These are phyloP conservation scores for Populus hybrid DNA, from an alignment of 441 rosid species.

Conservation along the genomic window DNA sequence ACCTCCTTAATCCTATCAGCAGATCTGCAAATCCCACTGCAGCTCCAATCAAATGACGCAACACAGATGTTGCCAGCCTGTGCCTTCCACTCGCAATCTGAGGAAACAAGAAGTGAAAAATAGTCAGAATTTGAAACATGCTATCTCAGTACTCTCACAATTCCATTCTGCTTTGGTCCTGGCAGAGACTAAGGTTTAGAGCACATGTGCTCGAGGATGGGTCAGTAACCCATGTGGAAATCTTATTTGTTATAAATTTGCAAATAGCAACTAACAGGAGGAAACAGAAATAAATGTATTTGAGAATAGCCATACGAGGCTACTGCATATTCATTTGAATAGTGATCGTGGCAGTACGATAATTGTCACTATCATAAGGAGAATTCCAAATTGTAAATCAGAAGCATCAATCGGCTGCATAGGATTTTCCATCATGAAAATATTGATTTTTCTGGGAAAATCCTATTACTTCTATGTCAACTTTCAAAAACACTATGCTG, in stretches of 20 bases:
- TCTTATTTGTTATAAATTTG: background rate
- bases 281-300: background rate
- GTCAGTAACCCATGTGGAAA: background rate
- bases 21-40: slow-evolving; percentile 89
- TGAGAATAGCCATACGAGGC: background rate
- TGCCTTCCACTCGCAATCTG: slow-evolving; percentile 93
- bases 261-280: background rate
- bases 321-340: background rate
- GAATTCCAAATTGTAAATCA: background rate
- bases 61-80: slow-evolving; percentile 86
- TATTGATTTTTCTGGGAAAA: background rate
- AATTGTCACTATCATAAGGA: background rate
- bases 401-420: slow-evolving; percentile 5
- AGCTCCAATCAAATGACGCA: slow-evolving; percentile 89
- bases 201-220: background rate
- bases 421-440: background rate
- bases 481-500: background rate
- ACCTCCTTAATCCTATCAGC: slow-evolving; percentile 81
- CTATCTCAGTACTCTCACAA: background rate
- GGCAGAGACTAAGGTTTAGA: background rate
- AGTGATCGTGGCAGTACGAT: background rate
- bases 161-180: background rate
- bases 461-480: background rate
- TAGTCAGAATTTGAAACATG: background rate
- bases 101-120: background rate